Percentiles rank a stretch among this genome's conserved stretches.
Evolutionary conservation across 257 asterid genomes (phyloP).

Genomic region (Linaria vulgaris): DNA sequence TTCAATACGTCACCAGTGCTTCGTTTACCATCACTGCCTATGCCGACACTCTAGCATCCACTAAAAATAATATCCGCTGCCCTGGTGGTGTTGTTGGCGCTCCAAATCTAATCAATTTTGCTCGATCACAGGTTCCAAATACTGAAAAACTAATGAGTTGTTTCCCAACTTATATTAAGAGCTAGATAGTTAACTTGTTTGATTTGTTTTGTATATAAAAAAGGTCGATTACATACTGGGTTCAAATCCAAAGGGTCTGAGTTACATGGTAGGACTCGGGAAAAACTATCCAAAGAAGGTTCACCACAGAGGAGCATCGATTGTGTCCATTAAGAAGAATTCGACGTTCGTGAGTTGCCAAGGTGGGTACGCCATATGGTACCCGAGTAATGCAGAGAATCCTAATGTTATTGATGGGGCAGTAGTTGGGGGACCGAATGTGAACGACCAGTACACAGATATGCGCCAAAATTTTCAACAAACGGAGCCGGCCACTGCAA

Average conservation of each 20-base stretch:
- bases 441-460: slow-evolving; percentile 38
- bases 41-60: slow-evolving; percentile 33
- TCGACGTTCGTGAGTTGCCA: slow-evolving; percentile 37
- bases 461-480: slow-evolving; percentile 44
- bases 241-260: slow-evolving; percentile 42
- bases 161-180: too few relatives aligned
- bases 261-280: slow-evolving; percentile 77
- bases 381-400: slow-evolving; percentile 39
- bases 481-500: slow-evolving; percentile 53
- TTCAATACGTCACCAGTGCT: slow-evolving; percentile 56
- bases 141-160: too few relatives aligned
- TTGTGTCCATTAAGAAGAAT: slow-evolving; percentile 43
- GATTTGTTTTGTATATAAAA: not conserved
- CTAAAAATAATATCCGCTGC: slow-evolving; percentile 34
- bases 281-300: slow-evolving; percentile 43
- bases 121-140: slow-evolving; percentile 44
- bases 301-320: slow-evolving; percentile 72
- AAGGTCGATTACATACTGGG: slow-evolving; percentile 71
- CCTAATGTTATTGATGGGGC: slow-evolving; percentile 65
- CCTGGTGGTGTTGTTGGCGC: slow-evolving; percentile 29
- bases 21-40: slow-evolving; percentile 40
- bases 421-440: slow-evolving; percentile 63
- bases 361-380: slow-evolving; percentile 46
- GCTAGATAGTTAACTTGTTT: too few relatives aligned
- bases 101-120: slow-evolving; percentile 29